phyloP scores from a whole-genome alignment of 352 stramenopile species.

The Phytophthora sansomeana region DNA sequence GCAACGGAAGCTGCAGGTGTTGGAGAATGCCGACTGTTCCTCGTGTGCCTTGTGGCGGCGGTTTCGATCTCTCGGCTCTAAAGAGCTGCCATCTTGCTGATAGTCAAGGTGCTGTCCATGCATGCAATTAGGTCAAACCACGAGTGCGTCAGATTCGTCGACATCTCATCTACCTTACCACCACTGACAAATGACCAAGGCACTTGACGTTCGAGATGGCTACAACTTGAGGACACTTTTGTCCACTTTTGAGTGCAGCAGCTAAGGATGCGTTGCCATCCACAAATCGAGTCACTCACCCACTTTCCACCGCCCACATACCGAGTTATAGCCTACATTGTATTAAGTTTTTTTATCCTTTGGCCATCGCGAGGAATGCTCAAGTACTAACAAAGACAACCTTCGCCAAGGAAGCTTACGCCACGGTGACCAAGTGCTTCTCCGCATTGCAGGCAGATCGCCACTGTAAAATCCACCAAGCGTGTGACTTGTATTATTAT shows the following conservation, averaged over 20 bases:
- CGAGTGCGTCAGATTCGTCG: too few relatives aligned
- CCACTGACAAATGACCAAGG: not conserved
- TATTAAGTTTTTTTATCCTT: too few relatives aligned
- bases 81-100: not conserved
- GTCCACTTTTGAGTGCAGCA: not conserved
- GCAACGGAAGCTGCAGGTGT: not conserved
- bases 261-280: not conserved
- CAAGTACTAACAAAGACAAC: too few relatives aligned
- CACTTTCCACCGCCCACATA: not conserved
- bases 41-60: not conserved
- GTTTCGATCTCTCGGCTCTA: constrained; percentile 12
- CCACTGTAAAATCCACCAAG: constrained; percentile 23
- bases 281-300: not conserved
- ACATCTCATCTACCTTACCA: not conserved
- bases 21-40: constrained; percentile 11
- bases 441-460: not conserved
- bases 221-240: not conserved
- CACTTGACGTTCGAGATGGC: not conserved
- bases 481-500: constrained; percentile 20
- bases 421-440: not conserved
- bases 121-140: not conserved
- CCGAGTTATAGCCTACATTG: not conserved
- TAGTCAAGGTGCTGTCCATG: not conserved
- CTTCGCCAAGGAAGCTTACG: not conserved
- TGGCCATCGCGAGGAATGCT: too few relatives aligned